phyloP scores from a whole-genome alignment of 306 rosid genomes.

The Biancaea sappan region DNA sequence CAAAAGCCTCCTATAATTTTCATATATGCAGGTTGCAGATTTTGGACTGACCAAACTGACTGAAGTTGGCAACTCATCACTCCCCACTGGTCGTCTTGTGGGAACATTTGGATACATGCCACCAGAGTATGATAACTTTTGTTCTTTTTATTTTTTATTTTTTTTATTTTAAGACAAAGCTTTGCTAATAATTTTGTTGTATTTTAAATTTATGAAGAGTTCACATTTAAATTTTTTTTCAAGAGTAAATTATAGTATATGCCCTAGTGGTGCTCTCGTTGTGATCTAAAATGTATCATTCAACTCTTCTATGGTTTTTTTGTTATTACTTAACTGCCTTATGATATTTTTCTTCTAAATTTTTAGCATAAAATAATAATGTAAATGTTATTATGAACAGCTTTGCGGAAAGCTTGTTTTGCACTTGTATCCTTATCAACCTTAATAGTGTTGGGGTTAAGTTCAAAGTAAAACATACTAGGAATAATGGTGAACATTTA shows the following conservation, averaged over 20 bases:
- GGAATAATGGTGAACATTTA: not conserved
- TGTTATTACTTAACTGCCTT: not conserved
- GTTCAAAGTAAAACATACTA: not conserved
- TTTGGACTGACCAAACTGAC: conserved; percentile 87
- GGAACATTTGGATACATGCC: conserved; percentile 99
- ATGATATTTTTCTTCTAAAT: not conserved
- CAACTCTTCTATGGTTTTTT: not conserved
- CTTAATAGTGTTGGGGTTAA: too few species aligned
- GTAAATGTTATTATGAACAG: not conserved
- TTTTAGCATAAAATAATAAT: not conserved
- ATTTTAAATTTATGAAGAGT: not conserved
- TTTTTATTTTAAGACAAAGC: not conserved
- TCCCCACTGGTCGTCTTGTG: conserved; percentile 59
- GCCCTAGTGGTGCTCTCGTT: too few species aligned
- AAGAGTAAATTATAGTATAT: not conserved
- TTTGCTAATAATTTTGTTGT: not conserved
- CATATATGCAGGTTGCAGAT: conserved; percentile 73
- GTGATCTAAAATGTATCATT: too few species aligned
- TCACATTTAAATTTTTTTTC: too few species aligned
- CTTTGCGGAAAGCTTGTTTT: too few species aligned
- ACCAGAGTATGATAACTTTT: conserved; percentile 70
- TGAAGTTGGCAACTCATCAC: conserved; percentile 67
- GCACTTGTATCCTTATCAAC: not conserved
- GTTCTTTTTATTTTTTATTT: too few species aligned
- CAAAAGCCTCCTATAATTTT: conserved; percentile 7